Conservation (phyloP, 2,329 filamentous ascomycete genomes). For the Fusarium neocosmosporiellum region DNA sequence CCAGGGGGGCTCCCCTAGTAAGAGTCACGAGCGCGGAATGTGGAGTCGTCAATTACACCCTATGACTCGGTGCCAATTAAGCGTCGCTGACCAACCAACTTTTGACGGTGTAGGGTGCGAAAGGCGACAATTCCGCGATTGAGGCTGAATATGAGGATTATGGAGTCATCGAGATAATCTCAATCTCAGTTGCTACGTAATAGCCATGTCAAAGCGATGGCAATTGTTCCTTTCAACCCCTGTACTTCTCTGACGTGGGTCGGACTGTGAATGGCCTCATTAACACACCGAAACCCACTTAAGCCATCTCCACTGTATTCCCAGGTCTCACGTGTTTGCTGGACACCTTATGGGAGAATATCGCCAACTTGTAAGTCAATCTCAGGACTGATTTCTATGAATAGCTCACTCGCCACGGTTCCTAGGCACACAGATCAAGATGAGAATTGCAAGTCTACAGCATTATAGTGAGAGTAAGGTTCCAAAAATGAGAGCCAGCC, state of each 20-base stretch:
- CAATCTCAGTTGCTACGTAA: not conserved
- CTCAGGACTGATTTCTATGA: no score
- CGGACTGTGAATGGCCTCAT: not conserved
- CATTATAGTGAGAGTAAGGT: not conserved
- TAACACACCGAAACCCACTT: not conserved
- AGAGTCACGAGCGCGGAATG: not conserved
- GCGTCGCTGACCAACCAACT: not conserved
- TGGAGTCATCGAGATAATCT: not conserved
- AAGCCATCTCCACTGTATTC: not conserved
- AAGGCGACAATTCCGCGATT: not conserved
- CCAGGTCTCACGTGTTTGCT: not conserved
- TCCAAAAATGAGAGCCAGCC: not conserved
- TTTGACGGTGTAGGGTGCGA: not conserved
- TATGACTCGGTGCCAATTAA: not conserved
- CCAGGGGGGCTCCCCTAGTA: not conserved
- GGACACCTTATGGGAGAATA: not conserved
- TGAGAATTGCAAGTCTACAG: not conserved
- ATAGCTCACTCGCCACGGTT: no score
- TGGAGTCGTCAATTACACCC: constrained; percentile 7
- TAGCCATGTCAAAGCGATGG: not conserved
- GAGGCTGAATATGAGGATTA: not conserved
- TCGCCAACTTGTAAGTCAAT: not conserved
- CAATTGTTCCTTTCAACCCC: not conserved
- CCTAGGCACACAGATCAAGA: not conserved
- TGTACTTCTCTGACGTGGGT: not conserved